Base-by-base conservation (phyloP, 2,329 filamentous ascomycete species). In the Xylaria arbuscula region DNA sequence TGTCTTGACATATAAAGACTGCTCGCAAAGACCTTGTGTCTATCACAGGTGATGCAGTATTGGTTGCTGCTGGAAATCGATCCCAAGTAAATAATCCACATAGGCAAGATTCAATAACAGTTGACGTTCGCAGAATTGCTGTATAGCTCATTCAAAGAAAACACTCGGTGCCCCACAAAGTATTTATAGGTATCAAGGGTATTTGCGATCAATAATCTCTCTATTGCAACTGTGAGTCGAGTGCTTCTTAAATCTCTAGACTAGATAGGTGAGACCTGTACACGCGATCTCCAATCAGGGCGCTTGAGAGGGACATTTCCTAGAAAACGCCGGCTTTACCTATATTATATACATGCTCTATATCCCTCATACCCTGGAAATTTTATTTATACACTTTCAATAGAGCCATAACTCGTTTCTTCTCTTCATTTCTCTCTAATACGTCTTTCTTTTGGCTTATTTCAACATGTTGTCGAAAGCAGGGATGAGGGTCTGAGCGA, bases 401-500 rank as follows among this genome's bases (percentile, higher is more conserved):
- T 55, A 36, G 15, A 64, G 24, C 45, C 53, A 38, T 42, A 28
- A 13, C 19, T 40, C 40, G 22, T 10, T 42, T 40, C 45, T 22
- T 24, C 19, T 38, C 13, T 3, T 1, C 24, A 17, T 9, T 9
- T 32, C 24, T 56, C 7, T 57, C 28, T 50, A 47, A 24, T n/a
- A 2, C 5, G 32, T 57, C 40, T 47, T 9, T 50, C 38, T 17
- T 47, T 10, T 50, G 32, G 10, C 13, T 47, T 76, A 76, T 71
- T 77, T 78, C 66, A 87, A 76, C 72, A 82, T 81, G 66, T 75
- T 79, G 75, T 89, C 93, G 81, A 98, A 98, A 47, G 94, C 92
- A 60, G 96, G 96, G 79, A 99, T 99, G 77, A 99, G 86, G 36
- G 96, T 98, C 86, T 99, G 96, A 66, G 96, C 96, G 79, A 99